Base-by-base conservation (phyloP, 495 filamentous ascomycete genomes). In the Entonaema liquescens region DNA sequence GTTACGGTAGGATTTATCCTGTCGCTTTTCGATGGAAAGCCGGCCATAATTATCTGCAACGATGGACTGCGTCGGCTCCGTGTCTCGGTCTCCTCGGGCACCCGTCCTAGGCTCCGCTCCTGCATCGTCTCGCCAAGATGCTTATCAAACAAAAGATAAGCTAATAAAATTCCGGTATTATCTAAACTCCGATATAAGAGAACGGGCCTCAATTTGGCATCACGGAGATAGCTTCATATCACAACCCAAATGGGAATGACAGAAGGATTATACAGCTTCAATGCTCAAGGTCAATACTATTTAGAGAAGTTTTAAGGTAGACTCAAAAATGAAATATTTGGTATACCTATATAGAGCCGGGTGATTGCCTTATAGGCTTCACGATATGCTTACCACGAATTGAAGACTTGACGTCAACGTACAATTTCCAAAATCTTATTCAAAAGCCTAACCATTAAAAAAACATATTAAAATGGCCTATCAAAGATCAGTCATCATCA, bases 31-130 rank as follows among this genome's bases (percentile, higher is more conserved):
- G 17, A 17, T 44, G 17, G 7, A 17, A 1, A 47, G 3, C 11
- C 9, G 17, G 19, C 40, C 17, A 9, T 21, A 3, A 7, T 47
- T 2, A 23, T 19, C 17, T 47, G 42, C 15, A 6, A 47, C 42
- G 17, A 19, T 47, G 42, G 17, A 47, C 15, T 47, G 17, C 42
- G 8, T 47, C n/a, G 42, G 42, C 42, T 12, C 42, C 17, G 17
- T 47, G 42, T 47, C 42, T 47, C 42, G 42, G 42, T 47, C 42
- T 47, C 42, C 42, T 47, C 42, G 42, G 42, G 42, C 42, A 17
- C 42, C 42, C 42, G 42, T 17, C 42, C 8, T 8, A 19, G 8
- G 2, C 8, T 47, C n/a, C 19, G 17, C 42, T 47, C 3, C 42
- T 47, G 2, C 15, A 17, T 40, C 5, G 8, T 40, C 2, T 6